Percentiles rank a stretch among this genome's conserved stretches.
These are phyloP conservation scores for Diutina sp. DNA, from an alignment of 1,139 yeast genomes.

Conservation along the genomic window DNA sequence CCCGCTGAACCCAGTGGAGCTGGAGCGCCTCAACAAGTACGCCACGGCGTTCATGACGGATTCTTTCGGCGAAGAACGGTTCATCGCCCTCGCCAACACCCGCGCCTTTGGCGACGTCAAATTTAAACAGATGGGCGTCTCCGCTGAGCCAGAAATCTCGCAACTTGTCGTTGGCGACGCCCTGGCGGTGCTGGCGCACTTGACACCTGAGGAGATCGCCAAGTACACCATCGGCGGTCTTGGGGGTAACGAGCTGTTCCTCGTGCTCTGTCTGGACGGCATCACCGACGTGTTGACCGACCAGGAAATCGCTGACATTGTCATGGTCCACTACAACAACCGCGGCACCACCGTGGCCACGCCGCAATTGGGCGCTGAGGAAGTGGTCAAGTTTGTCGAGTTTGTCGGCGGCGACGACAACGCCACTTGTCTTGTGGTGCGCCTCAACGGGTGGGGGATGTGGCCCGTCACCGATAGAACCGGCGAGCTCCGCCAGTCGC, in stretches of 20 bases:
- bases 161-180: conserved; percentile 51
- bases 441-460: conserved; percentile 84
- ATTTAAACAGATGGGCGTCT: conserved; percentile 72
- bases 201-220: conserved; percentile 25
- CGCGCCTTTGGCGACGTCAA: conserved; percentile 82
- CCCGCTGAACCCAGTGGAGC: conserved; percentile 74
- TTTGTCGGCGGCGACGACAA: conserved; percentile 90
- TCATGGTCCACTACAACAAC: conserved; percentile 57
- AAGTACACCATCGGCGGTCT: conserved; percentile 34
- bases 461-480: conserved; percentile 84
- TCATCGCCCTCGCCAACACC: conserved; percentile 77
- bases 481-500: conserved; percentile 65
- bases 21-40: conserved; percentile 54
- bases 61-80: conserved; percentile 88
- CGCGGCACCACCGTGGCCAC: conserved; percentile 62
- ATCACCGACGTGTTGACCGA: conserved; percentile 70
- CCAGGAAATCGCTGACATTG: conserved; percentile 83
- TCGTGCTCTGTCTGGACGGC: conserved; percentile 77
- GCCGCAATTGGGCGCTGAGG: conserved; percentile 79
- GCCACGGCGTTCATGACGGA: conserved; percentile 73
- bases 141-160: conserved; percentile 83
- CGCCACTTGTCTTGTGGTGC: conserved; percentile 75
- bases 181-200: conserved; percentile 18
- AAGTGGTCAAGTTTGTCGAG: conserved; percentile 72
- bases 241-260: conserved; percentile 74